phyloP scores from a whole-genome alignment of 2,329 filamentous ascomycete species.

The Paraphaeosphaeria minitans region DNA sequence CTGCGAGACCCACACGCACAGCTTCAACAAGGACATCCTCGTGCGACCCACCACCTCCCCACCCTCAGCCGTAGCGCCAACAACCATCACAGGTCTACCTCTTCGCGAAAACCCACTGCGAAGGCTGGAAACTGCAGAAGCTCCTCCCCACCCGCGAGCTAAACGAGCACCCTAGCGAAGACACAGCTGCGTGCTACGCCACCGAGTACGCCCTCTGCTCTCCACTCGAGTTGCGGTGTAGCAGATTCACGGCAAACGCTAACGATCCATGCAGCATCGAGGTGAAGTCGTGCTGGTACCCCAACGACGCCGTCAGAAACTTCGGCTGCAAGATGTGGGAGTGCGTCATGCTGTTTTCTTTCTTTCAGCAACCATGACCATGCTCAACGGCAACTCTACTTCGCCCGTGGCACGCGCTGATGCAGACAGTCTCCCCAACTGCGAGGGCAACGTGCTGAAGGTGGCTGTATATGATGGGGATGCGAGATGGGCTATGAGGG shows the following conservation, averaged over 20 bases:
- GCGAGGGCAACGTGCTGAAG: background rate
- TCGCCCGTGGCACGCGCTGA: background rate
- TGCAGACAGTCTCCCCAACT: background rate
- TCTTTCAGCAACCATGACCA: too few relatives aligned
- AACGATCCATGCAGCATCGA: background rate
- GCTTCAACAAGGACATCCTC: background rate
- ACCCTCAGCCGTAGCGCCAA: background rate
- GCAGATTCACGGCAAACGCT: background rate
- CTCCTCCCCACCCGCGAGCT: background rate
- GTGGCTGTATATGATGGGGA: background rate
- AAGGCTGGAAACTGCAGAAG: background rate
- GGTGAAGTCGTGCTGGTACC: background rate
- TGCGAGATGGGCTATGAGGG: slow-evolving; percentile 1
- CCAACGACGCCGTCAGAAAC: background rate
- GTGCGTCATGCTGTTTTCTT: background rate
- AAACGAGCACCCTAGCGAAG: background rate
- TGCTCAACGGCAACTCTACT: background rate
- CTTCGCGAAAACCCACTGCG: slow-evolving; percentile 2
- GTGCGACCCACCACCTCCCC: background rate
- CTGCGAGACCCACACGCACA: background rate
- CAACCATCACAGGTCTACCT: background rate
- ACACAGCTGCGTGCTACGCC: background rate
- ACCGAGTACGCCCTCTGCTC: background rate
- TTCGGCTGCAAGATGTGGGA: background rate
- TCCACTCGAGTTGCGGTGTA: background rate